Base-by-base conservation (phyloP, 2,329 filamentous ascomycete genomes). In the Exophiala calicioides region DNA sequence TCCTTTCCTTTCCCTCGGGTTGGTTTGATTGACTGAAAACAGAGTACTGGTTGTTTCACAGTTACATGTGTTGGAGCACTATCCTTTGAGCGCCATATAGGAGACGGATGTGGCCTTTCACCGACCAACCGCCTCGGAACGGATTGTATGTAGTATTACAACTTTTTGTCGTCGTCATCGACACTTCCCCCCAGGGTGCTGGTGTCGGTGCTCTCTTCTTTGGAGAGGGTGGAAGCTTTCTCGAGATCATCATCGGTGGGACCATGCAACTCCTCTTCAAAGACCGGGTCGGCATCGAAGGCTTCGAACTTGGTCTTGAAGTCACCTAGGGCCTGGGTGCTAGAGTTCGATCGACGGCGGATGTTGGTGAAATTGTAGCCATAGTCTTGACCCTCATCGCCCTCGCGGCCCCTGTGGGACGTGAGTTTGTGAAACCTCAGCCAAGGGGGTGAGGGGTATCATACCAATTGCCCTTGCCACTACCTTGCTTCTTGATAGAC, bases 241-340 rank as follows among this genome's bases (percentile, higher is more conserved):
- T 84, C 78, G 44, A 70, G 63, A 39, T 81, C 74, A 40, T 81
- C 79, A 20, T 73, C 72, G 40, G 70, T 61, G 13, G 84, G 78
- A 21, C 88, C 89, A 63, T 94, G 88, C 49, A 93, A 54, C 44
- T 81, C 79, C 70, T 96, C 90, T 68, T 97, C 90, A 59, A 95
- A 95, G 63, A 95, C 87, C 30, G 90, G 90, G 63, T 97, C 91
- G 13, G 81, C 77, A 61, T 97, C 93, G 65, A 89, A 79, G 59
- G 87, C 77, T 71, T 98, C 93, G 67, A 96, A 97, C 75, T 98
- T 98, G 71, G 90, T 95, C 79, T 93, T 94, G 75, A 95, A 88
- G 66, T 90, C 82, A 51, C 80, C 78, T 59, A 88, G 74, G 60
- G 81, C 83, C 60, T 85, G 79, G 62, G 79, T 83, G 72, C 85